Evolutionary conservation across 2,329 filamentous ascomycete species (phyloP).

Genomic region (Ophiostoma angusticollis): DNA sequence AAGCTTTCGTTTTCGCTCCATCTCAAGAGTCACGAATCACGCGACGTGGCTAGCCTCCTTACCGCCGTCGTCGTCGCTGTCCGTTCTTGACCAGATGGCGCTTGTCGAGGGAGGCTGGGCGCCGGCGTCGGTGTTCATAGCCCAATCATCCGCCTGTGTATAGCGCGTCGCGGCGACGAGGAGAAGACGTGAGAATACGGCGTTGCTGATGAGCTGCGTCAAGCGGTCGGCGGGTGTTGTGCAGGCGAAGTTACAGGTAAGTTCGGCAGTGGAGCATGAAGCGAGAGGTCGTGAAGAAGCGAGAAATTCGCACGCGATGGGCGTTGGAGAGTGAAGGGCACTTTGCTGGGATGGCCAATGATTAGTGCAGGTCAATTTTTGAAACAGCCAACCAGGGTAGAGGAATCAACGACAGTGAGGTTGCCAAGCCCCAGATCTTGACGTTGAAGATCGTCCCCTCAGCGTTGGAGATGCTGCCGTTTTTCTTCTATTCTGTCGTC

Average conservation of each 20-base stretch:
- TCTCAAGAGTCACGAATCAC: constrained; percentile 18
- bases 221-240: too few relatives aligned
- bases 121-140: constrained; percentile 9
- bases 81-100: background rate
- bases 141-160: constrained; percentile 8
- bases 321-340: too few relatives aligned
- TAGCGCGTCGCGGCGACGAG: too few relatives aligned
- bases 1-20: constrained; percentile 56
- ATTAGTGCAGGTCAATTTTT: background rate
- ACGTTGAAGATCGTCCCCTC: background rate
- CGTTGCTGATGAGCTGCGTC: too few relatives aligned
- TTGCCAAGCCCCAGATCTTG: constrained; percentile 1
- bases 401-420: constrained; percentile 1
- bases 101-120: constrained; percentile 9
- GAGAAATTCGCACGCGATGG: constrained; percentile 9
- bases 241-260: too few relatives aligned
- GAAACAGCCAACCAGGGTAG: constrained; percentile 2
- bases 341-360: too few relatives aligned
- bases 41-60: background rate
- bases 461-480: background rate
- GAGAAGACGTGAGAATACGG: too few relatives aligned
- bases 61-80: background rate
- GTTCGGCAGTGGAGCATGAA: background rate
- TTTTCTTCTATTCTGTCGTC: background rate
- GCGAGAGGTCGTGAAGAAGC: background rate